Percentiles rank a stretch among this genome's conserved stretches.
phyloP scores from a whole-genome alignment of 768 basidiomycete genomes.

The Leccinum olivaceopallidum region DNA sequence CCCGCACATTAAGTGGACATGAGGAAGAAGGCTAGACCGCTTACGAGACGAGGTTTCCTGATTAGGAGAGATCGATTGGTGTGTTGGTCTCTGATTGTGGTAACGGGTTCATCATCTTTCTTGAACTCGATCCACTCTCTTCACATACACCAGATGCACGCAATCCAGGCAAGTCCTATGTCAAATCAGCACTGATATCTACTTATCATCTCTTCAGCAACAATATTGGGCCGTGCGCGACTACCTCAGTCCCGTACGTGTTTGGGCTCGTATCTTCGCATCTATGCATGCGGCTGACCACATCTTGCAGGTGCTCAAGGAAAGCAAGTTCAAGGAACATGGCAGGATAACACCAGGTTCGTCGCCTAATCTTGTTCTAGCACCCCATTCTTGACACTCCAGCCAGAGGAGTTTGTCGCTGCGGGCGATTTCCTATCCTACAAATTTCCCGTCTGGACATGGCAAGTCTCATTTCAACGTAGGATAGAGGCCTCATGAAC shows the following conservation, averaged over 20 bases:
- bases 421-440: constrained; percentile 97
- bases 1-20: no score
- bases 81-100: constrained; percentile 33
- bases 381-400: constrained; percentile 13
- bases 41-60: constrained; percentile 24
- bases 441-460: constrained; percentile 99
- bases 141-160: constrained; percentile 39
- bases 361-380: constrained; percentile 20
- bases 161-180: constrained; percentile 42
- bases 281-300: constrained; percentile 29
- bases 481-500: not conserved
- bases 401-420: constrained; percentile 92
- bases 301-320: constrained; percentile 77
- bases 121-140: constrained; percentile 18
- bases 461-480: constrained; percentile 50
- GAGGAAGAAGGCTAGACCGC: not conserved
- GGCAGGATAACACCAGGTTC: constrained; percentile 92
- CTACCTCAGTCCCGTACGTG: constrained; percentile 83
- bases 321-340: constrained; percentile 99
- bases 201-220: constrained; percentile 50
- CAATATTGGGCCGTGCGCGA: constrained; percentile 94
- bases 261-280: constrained; percentile 19
- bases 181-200: not conserved
- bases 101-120: constrained; percentile 16
- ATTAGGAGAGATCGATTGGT: constrained; percentile 37